Percentiles rank a stretch among this genome's conserved stretches.
Conservation (phyloP, 192 early-diverging fungal species). For the Coemansia sp. region DNA sequence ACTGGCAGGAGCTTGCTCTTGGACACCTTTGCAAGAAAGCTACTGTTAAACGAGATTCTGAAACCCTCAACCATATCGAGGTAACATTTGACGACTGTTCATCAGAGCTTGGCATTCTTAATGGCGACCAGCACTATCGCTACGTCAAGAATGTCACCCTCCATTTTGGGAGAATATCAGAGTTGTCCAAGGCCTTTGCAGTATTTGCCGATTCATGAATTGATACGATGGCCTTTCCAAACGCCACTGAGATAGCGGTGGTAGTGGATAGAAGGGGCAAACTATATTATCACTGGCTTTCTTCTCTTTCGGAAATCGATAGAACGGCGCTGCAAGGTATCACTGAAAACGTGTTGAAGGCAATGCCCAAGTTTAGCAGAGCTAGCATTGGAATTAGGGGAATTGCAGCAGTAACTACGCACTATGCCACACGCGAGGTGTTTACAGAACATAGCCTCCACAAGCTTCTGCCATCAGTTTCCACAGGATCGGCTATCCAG, state of each 20-base stretch:
- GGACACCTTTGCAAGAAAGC: neutral
- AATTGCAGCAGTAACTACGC: neutral
- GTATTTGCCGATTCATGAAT: neutral
- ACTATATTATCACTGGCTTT: neutral
- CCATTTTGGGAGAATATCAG: neutral
- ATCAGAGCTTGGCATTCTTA: neutral
- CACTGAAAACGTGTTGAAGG: neutral
- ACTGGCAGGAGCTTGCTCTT: constrained; percentile 2
- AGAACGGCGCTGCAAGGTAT: neutral
- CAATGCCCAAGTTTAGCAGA: neutral
- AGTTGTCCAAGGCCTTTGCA: no score
- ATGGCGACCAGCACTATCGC: neutral
- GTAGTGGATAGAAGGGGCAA: neutral
- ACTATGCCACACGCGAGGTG: neutral
- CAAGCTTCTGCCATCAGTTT: neutral
- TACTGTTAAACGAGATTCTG: neutral
- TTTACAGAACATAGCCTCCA: neutral
- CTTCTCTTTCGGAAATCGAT: neutral
- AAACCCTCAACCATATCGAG: neutral
- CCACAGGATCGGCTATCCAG: neutral
- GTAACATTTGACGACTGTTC: neutral
- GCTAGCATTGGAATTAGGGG: neutral
- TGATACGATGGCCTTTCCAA: neutral
- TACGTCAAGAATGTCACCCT: neutral
- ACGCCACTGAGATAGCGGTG: neutral